Evolutionary conservation across 768 basidiomycete genomes (phyloP).

Genomic region (Naematelia aurantialba): DNA sequence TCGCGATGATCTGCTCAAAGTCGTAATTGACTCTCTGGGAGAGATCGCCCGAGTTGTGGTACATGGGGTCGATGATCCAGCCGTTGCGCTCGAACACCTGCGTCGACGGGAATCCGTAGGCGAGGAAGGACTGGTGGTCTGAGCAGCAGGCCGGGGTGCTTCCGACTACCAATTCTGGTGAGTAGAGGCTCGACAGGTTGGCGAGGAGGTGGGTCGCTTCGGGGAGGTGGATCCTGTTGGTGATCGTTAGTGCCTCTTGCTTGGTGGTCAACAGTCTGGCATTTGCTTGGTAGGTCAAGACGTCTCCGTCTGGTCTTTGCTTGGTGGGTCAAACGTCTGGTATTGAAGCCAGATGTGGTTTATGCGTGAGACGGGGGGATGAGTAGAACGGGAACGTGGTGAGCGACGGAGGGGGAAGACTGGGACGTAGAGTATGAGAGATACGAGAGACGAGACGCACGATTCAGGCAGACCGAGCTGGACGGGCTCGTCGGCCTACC

Average conservation of each 20-base stretch:
- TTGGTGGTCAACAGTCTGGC: too few species aligned
- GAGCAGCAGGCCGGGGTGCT: constrained; percentile 72
- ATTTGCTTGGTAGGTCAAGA: too few species aligned
- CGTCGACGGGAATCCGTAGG: constrained; percentile 78
- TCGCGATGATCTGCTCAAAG: constrained; percentile 72
- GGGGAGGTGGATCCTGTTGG: constrained; percentile 67
- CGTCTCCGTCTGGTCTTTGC: too few species aligned
- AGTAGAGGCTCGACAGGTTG: constrained; percentile 73
- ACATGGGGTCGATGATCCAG: constrained; percentile 60
- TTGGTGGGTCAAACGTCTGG: too few species aligned
- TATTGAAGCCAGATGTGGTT: background rate
- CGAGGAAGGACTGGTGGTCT: constrained; percentile 68
- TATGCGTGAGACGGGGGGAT: background rate
- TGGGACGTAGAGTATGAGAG: too few species aligned
- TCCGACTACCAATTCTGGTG: constrained; percentile 50
- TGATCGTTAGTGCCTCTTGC: background rate
- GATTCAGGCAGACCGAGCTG: constrained; percentile 75
- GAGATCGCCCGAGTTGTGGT: constrained; percentile 62
- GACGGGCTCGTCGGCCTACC: constrained; percentile 63
- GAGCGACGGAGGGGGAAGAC: too few species aligned
- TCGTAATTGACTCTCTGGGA: constrained; percentile 77
- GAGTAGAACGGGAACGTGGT: constrained; percentile 4
- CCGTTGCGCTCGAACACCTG: constrained; percentile 86
- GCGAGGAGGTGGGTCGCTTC: constrained; percentile 71
- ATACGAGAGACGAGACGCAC: constrained; percentile 55